Percentiles rank a stretch among this genome's conserved stretches.
Evolutionary conservation across 23 red algal genomes (phyloP).

Genomic region (Gracilaria caudata): DNA sequence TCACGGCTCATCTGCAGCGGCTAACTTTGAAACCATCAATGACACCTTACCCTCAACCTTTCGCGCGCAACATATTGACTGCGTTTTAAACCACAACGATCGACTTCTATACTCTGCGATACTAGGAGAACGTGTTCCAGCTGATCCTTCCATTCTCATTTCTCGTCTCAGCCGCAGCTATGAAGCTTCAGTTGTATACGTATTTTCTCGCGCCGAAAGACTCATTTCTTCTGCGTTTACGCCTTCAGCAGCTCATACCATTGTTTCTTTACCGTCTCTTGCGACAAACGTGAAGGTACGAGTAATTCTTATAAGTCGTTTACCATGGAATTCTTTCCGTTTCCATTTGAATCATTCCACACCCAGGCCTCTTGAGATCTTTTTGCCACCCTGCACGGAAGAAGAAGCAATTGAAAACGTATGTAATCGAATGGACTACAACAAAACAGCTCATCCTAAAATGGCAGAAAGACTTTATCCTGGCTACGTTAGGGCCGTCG

Average conservation of each 20-base stretch:
- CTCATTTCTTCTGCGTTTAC: constrained; percentile 45
- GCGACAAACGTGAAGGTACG: background rate
- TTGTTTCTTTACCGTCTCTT: constrained; percentile 36
- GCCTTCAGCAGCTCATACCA: constrained; percentile 1
- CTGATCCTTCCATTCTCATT: constrained; percentile 31
- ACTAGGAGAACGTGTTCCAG: constrained; percentile 7
- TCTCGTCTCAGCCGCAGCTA: constrained; percentile 3
- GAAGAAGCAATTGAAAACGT: constrained; percentile 22
- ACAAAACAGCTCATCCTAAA: background rate
- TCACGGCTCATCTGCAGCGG: background rate
- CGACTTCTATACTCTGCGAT: constrained; percentile 39
- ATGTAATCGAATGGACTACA: constrained; percentile 3
- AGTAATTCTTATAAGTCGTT: constrained; percentile 28
- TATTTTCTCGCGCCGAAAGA: constrained; percentile 51
- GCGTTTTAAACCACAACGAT: constrained; percentile 45
- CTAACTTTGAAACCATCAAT: constrained; percentile 7
- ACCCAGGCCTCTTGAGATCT: constrained; percentile 19
- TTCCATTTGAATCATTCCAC: constrained; percentile 12
- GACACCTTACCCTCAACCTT: background rate
- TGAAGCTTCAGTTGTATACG: background rate
- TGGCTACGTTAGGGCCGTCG: constrained; percentile 33
- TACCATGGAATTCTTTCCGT: constrained; percentile 39
- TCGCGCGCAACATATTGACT: constrained; percentile 24
- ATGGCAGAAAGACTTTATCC: constrained; percentile 15
- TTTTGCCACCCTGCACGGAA: constrained; percentile 17